Base-by-base conservation (phyloP, 2,329 filamentous ascomycete species). In the Dactylellina haptotyla region DNA sequence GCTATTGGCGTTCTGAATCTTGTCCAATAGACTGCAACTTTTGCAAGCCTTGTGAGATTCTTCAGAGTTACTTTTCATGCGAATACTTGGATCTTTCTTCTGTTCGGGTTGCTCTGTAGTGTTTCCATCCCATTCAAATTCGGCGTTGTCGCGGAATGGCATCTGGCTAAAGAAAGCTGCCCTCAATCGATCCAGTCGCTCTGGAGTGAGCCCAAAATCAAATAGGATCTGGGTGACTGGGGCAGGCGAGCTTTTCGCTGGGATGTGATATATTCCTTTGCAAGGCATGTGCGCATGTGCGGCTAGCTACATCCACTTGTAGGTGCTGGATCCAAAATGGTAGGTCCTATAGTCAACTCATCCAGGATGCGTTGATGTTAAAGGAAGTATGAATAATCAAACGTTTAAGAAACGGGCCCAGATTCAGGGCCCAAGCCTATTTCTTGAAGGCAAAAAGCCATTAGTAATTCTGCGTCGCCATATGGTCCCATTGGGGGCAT, bases 231-330 rank as follows among this genome's bases (percentile, higher is more conserved):
- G 61, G 28, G 50, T 65, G 5, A 14, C 30, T 14, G 61, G 50
- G 2, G 16, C 30, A 4, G 50, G 61, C 8, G 61, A 65, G 28
- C 48, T 56, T 23, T 53, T 53, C 3, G 61, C 5, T 5, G 61
- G 61, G 12, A 65, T 53, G 14, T 65, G 61, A 16, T 65, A 65
- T 18, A 65, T 65, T 4, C 61, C 61, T 39, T 65, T 56, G 16
- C 61, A 65, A 8, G 61, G 61, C 61, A 65, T 65, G 28, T 18
- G 30, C 32, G 25, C n/a, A 23, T n/a, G n/a, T n/a, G n/a, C n/a
- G n/a, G n/a, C n/a, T n/a, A n/a, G n/a, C n/a, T n/a, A 14, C 32
- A 6, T 6, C 32, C 14, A 14, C 6, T 34, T 34, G 32, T 34
- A 14, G 32, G 6, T 34, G 6, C 32, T 34, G 32, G 32, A 23